A percentile compares a stretch with the other conserved stretches of the same genome.
phyloP scores from a whole-genome alignment of 2,329 filamentous ascomycete genomes.

The Clathrospora elynae region DNA sequence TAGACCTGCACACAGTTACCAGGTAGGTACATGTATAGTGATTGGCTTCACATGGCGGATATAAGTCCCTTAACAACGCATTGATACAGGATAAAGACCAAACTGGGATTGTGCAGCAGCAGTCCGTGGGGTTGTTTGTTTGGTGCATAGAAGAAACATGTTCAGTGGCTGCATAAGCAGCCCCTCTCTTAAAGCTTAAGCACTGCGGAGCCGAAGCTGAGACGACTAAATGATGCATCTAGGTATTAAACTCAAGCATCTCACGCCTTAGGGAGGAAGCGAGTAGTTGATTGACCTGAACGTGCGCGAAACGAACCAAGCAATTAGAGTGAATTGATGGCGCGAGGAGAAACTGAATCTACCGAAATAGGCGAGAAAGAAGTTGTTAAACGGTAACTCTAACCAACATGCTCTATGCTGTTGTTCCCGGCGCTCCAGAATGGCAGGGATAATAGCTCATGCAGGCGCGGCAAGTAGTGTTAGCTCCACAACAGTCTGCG shows the following conservation, averaged over 20 bases:
- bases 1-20: conserved; percentile 7
- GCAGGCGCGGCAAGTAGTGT: conserved; percentile 13
- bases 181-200: conserved; percentile 23
- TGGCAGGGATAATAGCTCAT: conserved; percentile 14
- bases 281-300: too few species aligned
- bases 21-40: conserved; percentile 17
- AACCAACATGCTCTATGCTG: conserved; percentile 14
- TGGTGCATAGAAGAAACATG: conserved; percentile 33
- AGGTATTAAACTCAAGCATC: conserved; percentile 15
- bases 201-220: conserved; percentile 35
- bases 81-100: conserved; percentile 25
- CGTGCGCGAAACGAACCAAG: conserved; percentile 1
- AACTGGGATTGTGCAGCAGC: conserved; percentile 29
- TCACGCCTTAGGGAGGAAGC: conserved; percentile 3
- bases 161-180: conserved; percentile 21
- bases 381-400: background rate
- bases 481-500: conserved; percentile 19
- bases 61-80: conserved; percentile 23
- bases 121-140: conserved; percentile 19
- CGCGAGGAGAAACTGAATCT: background rate
- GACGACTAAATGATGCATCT: conserved; percentile 3
- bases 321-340: background rate
- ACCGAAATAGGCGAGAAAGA: background rate
- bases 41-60: conserved; percentile 30
- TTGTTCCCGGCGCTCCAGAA: conserved; percentile 14